These are phyloP conservation scores for Agaricus subrufescens DNA, from an alignment of 768 basidiomycete species.

Conservation along the genomic window DNA sequence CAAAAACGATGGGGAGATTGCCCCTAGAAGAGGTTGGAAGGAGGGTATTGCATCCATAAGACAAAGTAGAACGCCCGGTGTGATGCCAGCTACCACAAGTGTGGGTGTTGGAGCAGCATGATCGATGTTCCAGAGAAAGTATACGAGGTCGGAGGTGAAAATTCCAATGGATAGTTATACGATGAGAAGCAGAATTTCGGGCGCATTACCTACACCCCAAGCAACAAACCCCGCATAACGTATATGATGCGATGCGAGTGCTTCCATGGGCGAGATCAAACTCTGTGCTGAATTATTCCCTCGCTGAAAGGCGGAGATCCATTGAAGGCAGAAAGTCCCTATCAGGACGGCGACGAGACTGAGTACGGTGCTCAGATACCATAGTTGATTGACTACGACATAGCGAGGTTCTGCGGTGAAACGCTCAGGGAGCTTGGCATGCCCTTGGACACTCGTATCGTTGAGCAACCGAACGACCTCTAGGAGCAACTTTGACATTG, in stretches of 20 bases:
- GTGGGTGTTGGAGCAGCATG: background rate
- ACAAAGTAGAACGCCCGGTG: background rate
- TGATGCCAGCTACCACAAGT: background rate
- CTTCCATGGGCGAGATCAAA: background rate
- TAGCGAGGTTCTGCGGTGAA: background rate
- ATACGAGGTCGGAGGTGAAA: slow-evolving; percentile 3
- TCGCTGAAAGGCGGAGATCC: background rate
- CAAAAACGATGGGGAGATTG: background rate
- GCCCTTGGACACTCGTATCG: background rate
- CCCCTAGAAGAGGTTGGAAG: background rate
- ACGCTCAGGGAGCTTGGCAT: background rate
- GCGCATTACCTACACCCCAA: slow-evolving; percentile 1
- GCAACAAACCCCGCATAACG: slow-evolving; percentile 2
- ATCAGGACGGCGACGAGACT: slow-evolving; percentile 1
- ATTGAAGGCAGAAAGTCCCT: slow-evolving; percentile 5
- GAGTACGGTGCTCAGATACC: slow-evolving; percentile 2
- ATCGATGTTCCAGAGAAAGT: slow-evolving; percentile 1
- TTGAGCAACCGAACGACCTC: background rate
- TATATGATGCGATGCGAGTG: slow-evolving; percentile 1
- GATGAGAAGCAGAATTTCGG: background rate
- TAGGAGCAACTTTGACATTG: slow-evolving; percentile 7
- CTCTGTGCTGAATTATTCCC: background rate
- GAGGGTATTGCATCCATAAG: background rate
- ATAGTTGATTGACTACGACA: slow-evolving; percentile 2
- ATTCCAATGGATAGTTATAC: slow-evolving; percentile 5